Evolutionary conservation across 306 rosid species (phyloP), one percentile per base, ranked within the genome.

Genomic region (Lathyrus sativus): DNA sequence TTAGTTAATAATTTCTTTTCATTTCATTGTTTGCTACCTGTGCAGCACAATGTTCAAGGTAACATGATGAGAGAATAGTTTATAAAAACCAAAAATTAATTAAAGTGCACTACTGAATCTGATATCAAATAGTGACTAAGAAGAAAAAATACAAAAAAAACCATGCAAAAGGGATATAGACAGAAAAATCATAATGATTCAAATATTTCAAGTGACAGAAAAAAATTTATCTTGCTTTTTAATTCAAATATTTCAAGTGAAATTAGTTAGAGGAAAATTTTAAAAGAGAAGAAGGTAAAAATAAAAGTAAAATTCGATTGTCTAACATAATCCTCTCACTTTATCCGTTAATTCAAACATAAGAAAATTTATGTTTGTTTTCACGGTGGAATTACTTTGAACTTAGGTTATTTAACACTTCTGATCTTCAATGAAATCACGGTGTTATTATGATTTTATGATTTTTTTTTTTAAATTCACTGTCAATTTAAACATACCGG

Each of bases 41-140:
- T 26, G 39, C 44, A 48, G 68, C 80, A 57, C 80, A 75, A 41
- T 62, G 64, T 78, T 78, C 75, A 18, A 78, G 80, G 81, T 76
- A 50, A 70, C 54, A 62, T 28, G 74, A 3, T 51, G 31, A 51
- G 74, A n/a, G 62, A 75, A 64, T 41, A 39, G 62, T 50, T 65
- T 58, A 76, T 76, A 77, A 12, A 65, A 69, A 58, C n/a, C 59
- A 73, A 28, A 58, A 72, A 35, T 44, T 43, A 61, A 62, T 62
- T 70, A 33, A 74, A 17, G 65, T 61, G 17, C 15, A 64, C 39
- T 7, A 4, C 18, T 55, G 48, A 61, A 45, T 46, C 77, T 74
- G 46, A 60, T 45, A 59, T 54, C 50, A 80, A 44, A 78, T 28
- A 67, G 78, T 63, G 9, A 22, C 31, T 54, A 18, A 3, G 56